These are phyloP conservation scores for Aspergillus conjunctus DNA, from an alignment of 495 filamentous ascomycete genomes.

Conservation along the genomic window DNA sequence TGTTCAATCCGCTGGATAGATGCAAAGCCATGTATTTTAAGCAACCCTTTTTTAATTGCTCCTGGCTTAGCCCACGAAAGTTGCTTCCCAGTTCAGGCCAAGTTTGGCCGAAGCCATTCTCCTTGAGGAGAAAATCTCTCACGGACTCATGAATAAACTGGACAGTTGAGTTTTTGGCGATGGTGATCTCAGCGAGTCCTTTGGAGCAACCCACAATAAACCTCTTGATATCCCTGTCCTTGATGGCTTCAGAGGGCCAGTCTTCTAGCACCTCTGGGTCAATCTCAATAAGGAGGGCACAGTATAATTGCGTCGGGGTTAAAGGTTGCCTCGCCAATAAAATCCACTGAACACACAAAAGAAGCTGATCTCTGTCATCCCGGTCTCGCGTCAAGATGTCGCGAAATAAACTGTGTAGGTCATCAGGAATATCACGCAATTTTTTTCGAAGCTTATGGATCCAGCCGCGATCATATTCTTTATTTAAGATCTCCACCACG, in stretches of 20 bases:
- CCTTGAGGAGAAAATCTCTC: slow-evolving; percentile 43
- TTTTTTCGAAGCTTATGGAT: slow-evolving; percentile 23
- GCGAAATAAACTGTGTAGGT: slow-evolving; percentile 38
- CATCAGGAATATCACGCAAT: slow-evolving; percentile 36
- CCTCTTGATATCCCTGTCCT: slow-evolving; percentile 22
- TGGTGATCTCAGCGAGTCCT: slow-evolving; percentile 43
- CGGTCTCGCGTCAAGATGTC: slow-evolving; percentile 41
- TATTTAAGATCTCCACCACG: slow-evolving; percentile 46
- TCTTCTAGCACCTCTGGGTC: not conserved
- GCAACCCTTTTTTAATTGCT: slow-evolving; percentile 39
- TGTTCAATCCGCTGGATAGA: not conserved
- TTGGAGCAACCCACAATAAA: slow-evolving; percentile 42
- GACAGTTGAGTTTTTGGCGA: slow-evolving; percentile 24
- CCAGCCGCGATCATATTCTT: slow-evolving; percentile 32
- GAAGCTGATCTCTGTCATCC: slow-evolving; percentile 25
- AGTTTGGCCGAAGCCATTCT: slow-evolving; percentile 35
- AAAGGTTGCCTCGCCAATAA: slow-evolving; percentile 36
- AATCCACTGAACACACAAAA: slow-evolving; percentile 40
- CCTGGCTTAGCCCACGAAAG: slow-evolving; percentile 35
- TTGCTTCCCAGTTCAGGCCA: slow-evolving; percentile 31
- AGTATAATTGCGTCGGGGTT: slow-evolving; percentile 31
- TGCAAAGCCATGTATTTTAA: slow-evolving; percentile 23
- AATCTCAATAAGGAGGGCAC: slow-evolving; percentile 29
- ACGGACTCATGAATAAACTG: slow-evolving; percentile 56
- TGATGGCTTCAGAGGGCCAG: not conserved